Evolutionary conservation across 805 yeast species (phyloP).

Genomic region (Lachancea meyersii): DNA sequence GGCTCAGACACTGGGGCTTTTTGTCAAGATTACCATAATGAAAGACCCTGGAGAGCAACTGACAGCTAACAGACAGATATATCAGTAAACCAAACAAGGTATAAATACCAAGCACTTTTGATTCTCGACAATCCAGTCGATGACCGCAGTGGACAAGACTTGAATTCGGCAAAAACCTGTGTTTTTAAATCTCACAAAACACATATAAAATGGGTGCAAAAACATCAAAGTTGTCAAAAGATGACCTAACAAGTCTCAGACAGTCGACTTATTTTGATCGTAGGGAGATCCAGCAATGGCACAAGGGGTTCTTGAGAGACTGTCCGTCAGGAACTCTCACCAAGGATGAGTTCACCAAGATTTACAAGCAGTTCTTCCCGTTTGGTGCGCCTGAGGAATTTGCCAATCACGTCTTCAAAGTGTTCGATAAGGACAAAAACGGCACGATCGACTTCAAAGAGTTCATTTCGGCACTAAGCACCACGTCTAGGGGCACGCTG

Average conservation of each 20-base stretch:
- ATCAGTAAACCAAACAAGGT: too few species aligned
- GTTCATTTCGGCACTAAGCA: conserved; percentile 79
- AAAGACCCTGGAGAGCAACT: too few species aligned
- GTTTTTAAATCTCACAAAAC: background rate
- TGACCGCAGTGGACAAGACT: background rate
- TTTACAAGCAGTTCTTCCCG: conserved; percentile 95
- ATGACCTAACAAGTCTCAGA: conserved; percentile 76
- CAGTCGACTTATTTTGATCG: conserved; percentile 87
- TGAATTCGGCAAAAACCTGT: background rate
- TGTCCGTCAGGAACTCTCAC: conserved; percentile 87
- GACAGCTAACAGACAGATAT: too few species aligned
- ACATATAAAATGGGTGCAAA: conserved; percentile 74
- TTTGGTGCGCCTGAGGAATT: conserved; percentile 95
- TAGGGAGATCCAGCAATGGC: conserved; percentile 96
- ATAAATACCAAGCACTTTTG: background rate
- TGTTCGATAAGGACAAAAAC: conserved; percentile 74
- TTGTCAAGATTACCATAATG: too few species aligned
- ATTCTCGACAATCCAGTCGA: background rate
- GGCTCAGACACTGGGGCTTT: too few species aligned
- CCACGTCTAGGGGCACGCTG: conserved; percentile 77
- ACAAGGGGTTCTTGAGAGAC: conserved; percentile 89
- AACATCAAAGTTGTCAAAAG: conserved; percentile 85
- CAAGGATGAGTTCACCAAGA: conserved; percentile 81
- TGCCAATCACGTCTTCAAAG: conserved; percentile 80
- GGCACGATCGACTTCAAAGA: conserved; percentile 88